Evolutionary conservation across 768 basidiomycete genomes (phyloP).

Genomic region (Amanita molliuscula): DNA sequence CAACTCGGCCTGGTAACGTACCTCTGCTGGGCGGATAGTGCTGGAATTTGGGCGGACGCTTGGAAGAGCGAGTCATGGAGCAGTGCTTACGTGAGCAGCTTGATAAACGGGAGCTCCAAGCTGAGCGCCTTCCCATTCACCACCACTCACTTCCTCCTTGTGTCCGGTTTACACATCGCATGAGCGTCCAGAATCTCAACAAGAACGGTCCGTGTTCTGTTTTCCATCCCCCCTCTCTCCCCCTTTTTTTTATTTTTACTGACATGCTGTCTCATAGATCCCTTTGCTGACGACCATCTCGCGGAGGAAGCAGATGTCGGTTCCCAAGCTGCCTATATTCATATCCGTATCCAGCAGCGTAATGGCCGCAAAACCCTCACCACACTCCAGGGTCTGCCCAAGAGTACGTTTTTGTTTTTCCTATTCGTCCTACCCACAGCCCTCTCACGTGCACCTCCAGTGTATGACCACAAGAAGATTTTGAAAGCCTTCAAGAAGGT

Average conservation of each 20-base stretch:
- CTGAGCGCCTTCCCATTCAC: slow-evolving; percentile 20
- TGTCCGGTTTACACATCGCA: slow-evolving; percentile 49
- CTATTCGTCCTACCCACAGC: slow-evolving; percentile 5
- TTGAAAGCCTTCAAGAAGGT: slow-evolving; percentile 99
- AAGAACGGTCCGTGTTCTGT: slow-evolving; percentile 49
- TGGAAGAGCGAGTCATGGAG: slow-evolving; percentile 14
- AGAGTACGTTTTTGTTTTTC: slow-evolving; percentile 42
- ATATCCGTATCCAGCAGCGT: slow-evolving; percentile 97
- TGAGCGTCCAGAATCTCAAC: slow-evolving; percentile 91
- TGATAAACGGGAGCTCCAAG: slow-evolving; percentile 14
- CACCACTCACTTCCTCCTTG: slow-evolving; percentile 36
- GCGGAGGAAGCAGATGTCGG: slow-evolving; percentile 66
- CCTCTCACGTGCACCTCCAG: slow-evolving; percentile 26
- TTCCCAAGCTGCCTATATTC: slow-evolving; percentile 76
- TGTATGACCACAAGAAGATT: slow-evolving; percentile 96
- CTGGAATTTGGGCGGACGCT: slow-evolving; percentile 60
- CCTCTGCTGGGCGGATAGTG: slow-evolving; percentile 58
- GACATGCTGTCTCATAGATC: slow-evolving; percentile 46
- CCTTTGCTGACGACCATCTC: slow-evolving; percentile 91
- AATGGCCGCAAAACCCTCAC: slow-evolving; percentile 99
- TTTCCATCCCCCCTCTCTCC: neutral
- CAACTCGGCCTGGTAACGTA: slow-evolving; percentile 16
- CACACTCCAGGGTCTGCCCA: slow-evolving; percentile 91
- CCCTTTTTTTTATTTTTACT: no score
- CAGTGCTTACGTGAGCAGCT: neutral